phyloP scores from a whole-genome alignment of 352 stramenopile species.

The Phytophthora palmivora region DNA sequence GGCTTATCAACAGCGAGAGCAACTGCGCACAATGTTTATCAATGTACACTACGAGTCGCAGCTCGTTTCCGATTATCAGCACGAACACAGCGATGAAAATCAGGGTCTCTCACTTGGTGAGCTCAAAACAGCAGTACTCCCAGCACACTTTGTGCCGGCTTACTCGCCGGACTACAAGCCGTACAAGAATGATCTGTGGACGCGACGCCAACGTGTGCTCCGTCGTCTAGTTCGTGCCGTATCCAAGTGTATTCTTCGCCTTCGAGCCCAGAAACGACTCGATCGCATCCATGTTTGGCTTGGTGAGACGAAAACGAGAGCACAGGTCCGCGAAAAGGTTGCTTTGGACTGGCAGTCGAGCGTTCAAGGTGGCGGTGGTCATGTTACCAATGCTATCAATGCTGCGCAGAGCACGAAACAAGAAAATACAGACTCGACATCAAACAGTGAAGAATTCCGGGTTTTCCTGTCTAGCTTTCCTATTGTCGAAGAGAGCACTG shows the following conservation, averaged over 20 bases:
- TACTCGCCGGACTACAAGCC: slow-evolving; percentile 78
- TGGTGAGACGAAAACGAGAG: slow-evolving; percentile 44
- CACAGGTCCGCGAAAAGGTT: slow-evolving; percentile 70
- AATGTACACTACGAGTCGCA: slow-evolving; percentile 36
- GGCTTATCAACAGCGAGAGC: slow-evolving; percentile 46
- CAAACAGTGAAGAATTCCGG: not conserved
- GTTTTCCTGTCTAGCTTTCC: slow-evolving; percentile 64
- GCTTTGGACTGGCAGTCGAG: slow-evolving; percentile 52
- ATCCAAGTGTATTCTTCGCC: slow-evolving; percentile 74
- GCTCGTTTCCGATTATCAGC: slow-evolving; percentile 17
- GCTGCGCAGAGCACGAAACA: not conserved
- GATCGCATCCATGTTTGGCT: slow-evolving; percentile 65
- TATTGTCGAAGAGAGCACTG: slow-evolving; percentile 62
- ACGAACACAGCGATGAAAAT: slow-evolving; percentile 8
- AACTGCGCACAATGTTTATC: slow-evolving; percentile 46
- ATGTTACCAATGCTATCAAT: not conserved
- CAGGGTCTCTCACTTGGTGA: slow-evolving; percentile 28
- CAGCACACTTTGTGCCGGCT: slow-evolving; percentile 44
- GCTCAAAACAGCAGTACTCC: slow-evolving; percentile 46
- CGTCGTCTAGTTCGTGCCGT: slow-evolving; percentile 77
- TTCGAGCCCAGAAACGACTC: slow-evolving; percentile 69
- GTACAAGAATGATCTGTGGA: slow-evolving; percentile 91
- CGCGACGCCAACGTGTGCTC: slow-evolving; percentile 64
- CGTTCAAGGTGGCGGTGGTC: slow-evolving; percentile 2
- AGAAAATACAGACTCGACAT: not conserved